A percentile compares a stretch with the other conserved stretches of the same genome.
Evolutionary conservation across 768 basidiomycete genomes (phyloP).

Genomic region (Phaeotremella skinneri): DNA sequence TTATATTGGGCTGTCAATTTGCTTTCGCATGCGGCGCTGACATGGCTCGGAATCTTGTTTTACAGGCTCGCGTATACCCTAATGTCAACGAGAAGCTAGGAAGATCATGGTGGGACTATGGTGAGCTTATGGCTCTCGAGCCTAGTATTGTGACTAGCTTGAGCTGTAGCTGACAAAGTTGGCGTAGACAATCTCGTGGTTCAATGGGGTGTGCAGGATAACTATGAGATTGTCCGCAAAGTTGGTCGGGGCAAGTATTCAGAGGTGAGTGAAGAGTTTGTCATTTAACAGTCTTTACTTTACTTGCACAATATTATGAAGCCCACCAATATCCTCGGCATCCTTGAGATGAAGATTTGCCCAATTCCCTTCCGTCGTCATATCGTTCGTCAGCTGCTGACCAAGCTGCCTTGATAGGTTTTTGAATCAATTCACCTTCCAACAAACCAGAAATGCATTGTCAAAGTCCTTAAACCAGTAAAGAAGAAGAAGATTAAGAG

Average conservation of each 20-base stretch:
- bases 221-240: conserved; percentile 96
- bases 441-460: conserved; percentile 73
- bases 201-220: conserved; percentile 96
- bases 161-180: background rate
- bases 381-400: background rate
- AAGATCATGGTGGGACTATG: conserved; percentile 93
- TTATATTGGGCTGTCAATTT: background rate
- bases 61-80: conserved; percentile 60
- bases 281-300: background rate
- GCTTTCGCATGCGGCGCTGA: background rate
- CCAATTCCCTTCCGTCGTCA: background rate
- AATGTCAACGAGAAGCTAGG: conserved; percentile 86
- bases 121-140: conserved; percentile 59
- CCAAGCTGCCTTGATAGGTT: conserved; percentile 34
- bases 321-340: background rate
- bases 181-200: conserved; percentile 78
- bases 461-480: conserved; percentile 97
- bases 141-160: conserved; percentile 3
- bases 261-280: conserved; percentile 63
- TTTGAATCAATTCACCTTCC: conserved; percentile 82
- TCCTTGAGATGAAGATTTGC: too few relatives aligned
- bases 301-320: background rate
- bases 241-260: conserved; percentile 94
- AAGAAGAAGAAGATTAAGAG: conserved; percentile 99
- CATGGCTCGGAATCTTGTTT: background rate